Percentiles rank a stretch among this genome's conserved stretches.
These are phyloP conservation scores for Mrakia hoshinonis DNA, from an alignment of 768 basidiomycete species.

Conservation along the genomic window DNA sequence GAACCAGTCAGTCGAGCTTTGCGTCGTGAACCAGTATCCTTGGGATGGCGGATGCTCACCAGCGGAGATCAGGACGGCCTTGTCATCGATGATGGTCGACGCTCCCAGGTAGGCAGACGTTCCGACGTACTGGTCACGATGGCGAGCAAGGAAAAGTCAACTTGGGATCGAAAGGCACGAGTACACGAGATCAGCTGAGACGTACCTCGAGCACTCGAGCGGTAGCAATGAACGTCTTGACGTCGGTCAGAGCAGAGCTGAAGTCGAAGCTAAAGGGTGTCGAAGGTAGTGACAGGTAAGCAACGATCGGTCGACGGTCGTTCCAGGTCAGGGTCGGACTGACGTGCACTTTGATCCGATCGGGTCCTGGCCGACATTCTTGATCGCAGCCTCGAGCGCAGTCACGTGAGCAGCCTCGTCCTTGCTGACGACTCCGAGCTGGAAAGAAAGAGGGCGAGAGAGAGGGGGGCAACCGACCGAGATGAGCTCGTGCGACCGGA, in stretches of 20 bases:
- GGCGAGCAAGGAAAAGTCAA: neutral
- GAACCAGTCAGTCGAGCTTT: neutral
- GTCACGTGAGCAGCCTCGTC: slow-evolving; percentile 32
- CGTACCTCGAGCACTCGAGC: slow-evolving; percentile 32
- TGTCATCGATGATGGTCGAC: slow-evolving; percentile 29
- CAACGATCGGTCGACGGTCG: neutral
- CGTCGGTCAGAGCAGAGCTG: slow-evolving; percentile 23
- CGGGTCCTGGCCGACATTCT: slow-evolving; percentile 17
- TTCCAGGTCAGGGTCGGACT: neutral
- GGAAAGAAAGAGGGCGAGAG: neutral
- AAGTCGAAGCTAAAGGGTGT: slow-evolving; percentile 28
- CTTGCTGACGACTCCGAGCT: slow-evolving; percentile 24
- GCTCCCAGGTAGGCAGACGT: slow-evolving; percentile 33
- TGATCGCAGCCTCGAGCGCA: slow-evolving; percentile 30
- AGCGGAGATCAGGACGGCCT: slow-evolving; percentile 28
- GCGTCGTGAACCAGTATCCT: too few relatives aligned
- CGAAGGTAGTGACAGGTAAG: too few relatives aligned
- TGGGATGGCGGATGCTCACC: neutral
- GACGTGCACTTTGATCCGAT: slow-evolving; percentile 26
- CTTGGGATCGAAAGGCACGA: neutral
- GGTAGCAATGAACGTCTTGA: slow-evolving; percentile 31
- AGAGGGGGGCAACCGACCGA: neutral
- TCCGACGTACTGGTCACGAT: slow-evolving; percentile 26
- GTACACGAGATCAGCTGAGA: neutral
- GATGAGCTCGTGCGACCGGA: neutral